phyloP scores from a whole-genome alignment of 164 flowering plant species.

The Nymphaea thermarum region DNA sequence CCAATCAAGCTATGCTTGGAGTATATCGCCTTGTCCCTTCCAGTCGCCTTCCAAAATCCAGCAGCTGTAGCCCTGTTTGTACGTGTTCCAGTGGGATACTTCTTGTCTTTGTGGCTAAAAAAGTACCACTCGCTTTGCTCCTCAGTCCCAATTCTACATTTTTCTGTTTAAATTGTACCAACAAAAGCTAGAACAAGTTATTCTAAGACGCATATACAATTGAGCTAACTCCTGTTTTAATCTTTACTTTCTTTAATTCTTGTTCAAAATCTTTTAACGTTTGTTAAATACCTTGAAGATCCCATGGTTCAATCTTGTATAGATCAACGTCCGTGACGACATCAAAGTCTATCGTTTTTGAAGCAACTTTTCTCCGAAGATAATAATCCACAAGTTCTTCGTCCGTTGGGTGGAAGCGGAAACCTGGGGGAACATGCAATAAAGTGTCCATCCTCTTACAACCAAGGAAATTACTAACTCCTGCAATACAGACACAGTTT shows the following conservation, averaged over 20 bases:
- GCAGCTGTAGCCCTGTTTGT: constrained; percentile 93
- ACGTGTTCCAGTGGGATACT: constrained; percentile 95
- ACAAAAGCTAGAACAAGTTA: background rate
- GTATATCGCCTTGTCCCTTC: constrained; percentile 89
- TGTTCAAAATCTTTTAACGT: too few relatives aligned
- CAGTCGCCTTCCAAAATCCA: constrained; percentile 98
- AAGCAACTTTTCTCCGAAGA: constrained; percentile 70
- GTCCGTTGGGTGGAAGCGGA: constrained; percentile 89
- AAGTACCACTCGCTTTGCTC: constrained; percentile 91
- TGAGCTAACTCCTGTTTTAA: background rate
- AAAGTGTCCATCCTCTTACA: constrained; percentile 54
- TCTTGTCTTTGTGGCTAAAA: constrained; percentile 97
- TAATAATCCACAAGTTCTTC: constrained; percentile 97
- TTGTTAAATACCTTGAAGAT: constrained; percentile 64
- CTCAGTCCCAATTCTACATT: constrained; percentile 72
- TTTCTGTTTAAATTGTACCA: constrained; percentile 27
- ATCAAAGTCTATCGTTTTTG: constrained; percentile 69
- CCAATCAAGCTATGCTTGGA: constrained; percentile 63
- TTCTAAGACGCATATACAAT: background rate
- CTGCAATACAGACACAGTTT: background rate
- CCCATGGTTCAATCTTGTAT: constrained; percentile 97
- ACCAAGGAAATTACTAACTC: background rate
- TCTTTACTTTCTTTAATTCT: too few relatives aligned
- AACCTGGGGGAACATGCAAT: constrained; percentile 90
- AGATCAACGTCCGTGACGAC: constrained; percentile 91